Evolutionary conservation across 805 yeast genomes (phyloP).

Genomic region (Metschnikowia noctiluminum): DNA sequence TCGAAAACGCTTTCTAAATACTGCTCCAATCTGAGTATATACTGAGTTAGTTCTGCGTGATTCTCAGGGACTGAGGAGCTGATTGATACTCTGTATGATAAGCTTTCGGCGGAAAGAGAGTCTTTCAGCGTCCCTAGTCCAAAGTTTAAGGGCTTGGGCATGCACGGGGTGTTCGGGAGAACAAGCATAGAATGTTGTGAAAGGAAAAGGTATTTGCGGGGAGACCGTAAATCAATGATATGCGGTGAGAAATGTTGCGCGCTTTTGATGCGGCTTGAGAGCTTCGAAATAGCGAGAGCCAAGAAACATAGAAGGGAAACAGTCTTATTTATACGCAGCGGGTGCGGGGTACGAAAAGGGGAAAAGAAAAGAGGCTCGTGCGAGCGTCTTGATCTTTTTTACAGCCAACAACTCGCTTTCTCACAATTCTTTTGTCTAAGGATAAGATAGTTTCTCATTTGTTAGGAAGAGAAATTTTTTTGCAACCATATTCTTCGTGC

Average conservation of each 20-base stretch:
- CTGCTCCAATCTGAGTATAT: constrained; percentile 31
- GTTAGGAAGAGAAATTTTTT: too few relatives aligned
- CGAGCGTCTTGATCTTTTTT: too few relatives aligned
- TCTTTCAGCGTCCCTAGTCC: neutral
- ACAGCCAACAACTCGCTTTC: neutral
- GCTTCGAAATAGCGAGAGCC: neutral
- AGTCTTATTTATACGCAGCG: neutral
- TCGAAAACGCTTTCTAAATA: constrained; percentile 29
- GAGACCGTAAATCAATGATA: neutral
- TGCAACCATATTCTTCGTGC: too few relatives aligned
- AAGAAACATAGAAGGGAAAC: neutral
- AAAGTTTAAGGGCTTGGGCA: constrained; percentile 16
- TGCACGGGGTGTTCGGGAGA: constrained; percentile 34
- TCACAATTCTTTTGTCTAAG: too few relatives aligned
- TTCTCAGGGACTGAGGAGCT: constrained; percentile 7
- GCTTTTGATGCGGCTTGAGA: neutral
- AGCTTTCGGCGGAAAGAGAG: constrained; percentile 10
- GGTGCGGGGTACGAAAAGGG: neutral
- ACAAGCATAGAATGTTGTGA: constrained; percentile 23
- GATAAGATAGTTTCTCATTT: too few relatives aligned
- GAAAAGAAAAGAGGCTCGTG: neutral
- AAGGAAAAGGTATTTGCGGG: neutral
- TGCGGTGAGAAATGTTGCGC: neutral
- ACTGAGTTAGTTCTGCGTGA: constrained; percentile 28
- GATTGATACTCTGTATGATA: constrained; percentile 20